Conservation (phyloP, 345 rosid genomes). For the Turritis glabra region DNA sequence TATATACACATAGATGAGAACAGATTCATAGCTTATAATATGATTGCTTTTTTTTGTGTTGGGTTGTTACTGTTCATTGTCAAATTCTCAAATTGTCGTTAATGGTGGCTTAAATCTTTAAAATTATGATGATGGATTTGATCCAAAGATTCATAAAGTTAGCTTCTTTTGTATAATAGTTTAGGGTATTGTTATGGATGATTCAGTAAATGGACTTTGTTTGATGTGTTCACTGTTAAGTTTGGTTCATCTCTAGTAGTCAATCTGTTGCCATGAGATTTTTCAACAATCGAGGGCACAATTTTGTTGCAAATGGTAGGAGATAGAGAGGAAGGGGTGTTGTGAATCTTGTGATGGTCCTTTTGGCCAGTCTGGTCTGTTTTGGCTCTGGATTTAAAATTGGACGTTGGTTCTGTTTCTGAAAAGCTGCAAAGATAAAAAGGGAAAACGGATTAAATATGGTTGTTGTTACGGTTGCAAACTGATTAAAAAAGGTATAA, state of each 20-base stretch:
- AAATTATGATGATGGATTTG: not conserved
- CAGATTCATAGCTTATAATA: conserved; percentile 9
- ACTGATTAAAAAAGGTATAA: no score
- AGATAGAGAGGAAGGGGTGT: not conserved
- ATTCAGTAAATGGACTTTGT: not conserved
- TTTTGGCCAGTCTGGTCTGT: not conserved
- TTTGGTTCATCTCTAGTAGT: not conserved
- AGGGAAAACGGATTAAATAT: not conserved
- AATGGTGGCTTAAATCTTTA: not conserved
- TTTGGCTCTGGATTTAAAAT: not conserved
- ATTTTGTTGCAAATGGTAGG: not conserved
- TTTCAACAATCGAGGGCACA: not conserved
- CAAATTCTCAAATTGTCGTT: not conserved
- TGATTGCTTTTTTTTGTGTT: not conserved
- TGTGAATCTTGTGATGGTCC: not conserved
- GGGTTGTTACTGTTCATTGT: not conserved
- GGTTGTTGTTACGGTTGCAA: no score
- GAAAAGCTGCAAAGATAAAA: not conserved
- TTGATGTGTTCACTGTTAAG: not conserved
- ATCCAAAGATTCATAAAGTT: not conserved
- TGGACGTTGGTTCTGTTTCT: not conserved
- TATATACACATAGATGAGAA: conserved; percentile 24
- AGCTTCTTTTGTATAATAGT: not conserved
- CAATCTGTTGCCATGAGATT: not conserved
- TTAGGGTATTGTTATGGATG: not conserved